Evolutionary conservation across 768 basidiomycete genomes (phyloP), one percentile per base, ranked within the genome.

Genomic region (Pulveroboletus frians): DNA sequence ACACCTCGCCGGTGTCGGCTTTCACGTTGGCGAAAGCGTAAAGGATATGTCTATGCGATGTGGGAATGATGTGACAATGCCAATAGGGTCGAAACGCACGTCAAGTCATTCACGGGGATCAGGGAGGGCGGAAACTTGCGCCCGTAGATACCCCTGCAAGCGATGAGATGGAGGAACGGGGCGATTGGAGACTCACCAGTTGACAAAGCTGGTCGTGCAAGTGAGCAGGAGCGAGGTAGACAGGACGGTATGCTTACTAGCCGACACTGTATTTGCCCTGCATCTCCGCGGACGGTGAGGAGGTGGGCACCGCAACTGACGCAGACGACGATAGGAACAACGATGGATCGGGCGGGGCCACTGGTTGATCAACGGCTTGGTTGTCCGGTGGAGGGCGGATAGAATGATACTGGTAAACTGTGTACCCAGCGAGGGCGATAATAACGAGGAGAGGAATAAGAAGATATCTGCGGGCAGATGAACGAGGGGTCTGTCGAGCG

Each of bases 1-100:
- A 70, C 17, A 97, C 94, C 61, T 91, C 89, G 35, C 95, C 95
- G 1, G 84, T 77, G 51, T 91, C 89, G 17, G 84, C 70, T 57
- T 78, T 82, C 58, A 98, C 68, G 57, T 98, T 90, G 17, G 91
- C 96, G 58, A 98, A 98, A 2, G 93, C 90, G 62, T 94, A 92
- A 31, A 93, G 81, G 58, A 95, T 81, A 66, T 95, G 93, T 21
- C 87, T 90, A 55, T 20, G 43, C 26, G 30, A 35, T 50, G 38
- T 41, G 39, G 62, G 42, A 54, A 46, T 11, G 40, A 36, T 21
- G 36, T 17, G 37, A 29, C 13, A 54, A 15, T 38, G 38, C 26
- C 29, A 43, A 37, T 13, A 17, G 9, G 26, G 46, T 38, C 5
- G 15, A 49, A 31, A 71, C 83, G 54, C 69, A 89, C 88, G 95